Evolutionary conservation across 2,329 filamentous ascomycete genomes (phyloP).

Genomic region (Colletotrichum sansevieriae): DNA sequence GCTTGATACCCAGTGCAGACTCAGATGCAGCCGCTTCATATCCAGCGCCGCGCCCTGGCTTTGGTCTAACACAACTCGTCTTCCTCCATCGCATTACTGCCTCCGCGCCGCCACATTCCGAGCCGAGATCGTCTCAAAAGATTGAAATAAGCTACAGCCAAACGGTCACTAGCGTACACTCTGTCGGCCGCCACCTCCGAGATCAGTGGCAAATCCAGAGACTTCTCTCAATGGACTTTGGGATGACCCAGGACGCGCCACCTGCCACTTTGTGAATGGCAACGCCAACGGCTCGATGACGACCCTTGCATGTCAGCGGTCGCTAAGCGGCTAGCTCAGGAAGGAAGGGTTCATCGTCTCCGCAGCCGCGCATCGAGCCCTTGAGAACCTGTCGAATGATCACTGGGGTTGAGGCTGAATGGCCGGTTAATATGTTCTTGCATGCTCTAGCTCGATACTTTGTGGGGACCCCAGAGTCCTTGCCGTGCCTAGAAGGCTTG

Average conservation of each 20-base stretch:
- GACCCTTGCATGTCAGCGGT: constrained; percentile 39
- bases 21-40: too few relatives aligned
- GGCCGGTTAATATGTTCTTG: constrained; percentile 35
- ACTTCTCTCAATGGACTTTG: background rate
- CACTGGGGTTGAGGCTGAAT: constrained; percentile 28
- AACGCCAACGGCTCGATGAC: constrained; percentile 21
- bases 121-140: background rate
- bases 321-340: constrained; percentile 24
- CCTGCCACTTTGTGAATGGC: constrained; percentile 30
- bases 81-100: background rate
- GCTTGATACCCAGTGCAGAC: background rate
- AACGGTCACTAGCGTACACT: background rate
- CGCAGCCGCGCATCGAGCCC: constrained; percentile 24
- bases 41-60: too few relatives aligned
- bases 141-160: background rate
- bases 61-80: too few relatives aligned
- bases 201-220: constrained; percentile 33
- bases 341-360: constrained; percentile 23
- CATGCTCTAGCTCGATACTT: constrained; percentile 11
- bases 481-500: constrained; percentile 17
- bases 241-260: background rate
- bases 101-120: background rate
- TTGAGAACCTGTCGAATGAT: constrained; percentile 17
- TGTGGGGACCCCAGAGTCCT: constrained; percentile 30
- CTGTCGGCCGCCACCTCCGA: constrained; percentile 11